Base-by-base conservation (phyloP, 106 monocot species). In the Cymbidium sinense region DNA sequence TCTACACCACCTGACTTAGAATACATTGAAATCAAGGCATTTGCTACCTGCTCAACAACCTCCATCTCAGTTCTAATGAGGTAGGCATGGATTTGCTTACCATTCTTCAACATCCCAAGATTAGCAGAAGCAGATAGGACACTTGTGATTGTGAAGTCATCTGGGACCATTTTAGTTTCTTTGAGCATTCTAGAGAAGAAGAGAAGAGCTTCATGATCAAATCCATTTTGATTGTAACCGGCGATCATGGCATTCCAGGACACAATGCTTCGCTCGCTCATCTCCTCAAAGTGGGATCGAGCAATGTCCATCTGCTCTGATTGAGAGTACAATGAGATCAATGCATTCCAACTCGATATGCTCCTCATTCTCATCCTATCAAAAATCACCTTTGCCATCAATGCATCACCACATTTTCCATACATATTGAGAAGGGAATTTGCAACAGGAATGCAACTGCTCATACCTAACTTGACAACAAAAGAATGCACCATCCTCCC, bases 21-120 rank as follows among this genome's bases (percentile, higher is more conserved):
- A 76, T 98, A 94, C 90, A 90, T 94, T 7, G 94, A 94, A 55
- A 98, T 88, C 76, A 98, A 77, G 76, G 94, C 86, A 94, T 98
- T 98, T 1, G 85, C 85, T 35, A 98, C 82, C 78, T 90, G 84
- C 36, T 87, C 86, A 78, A 36, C 54, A 21, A 73, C 78, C 28
- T 50, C 76, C 47, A 77, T 64, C 76, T 77, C 79, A 19, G 61
- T 87, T 85, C 87, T 90, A 41, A 98, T 23, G 10, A 98, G 85
- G 50, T 70, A 79, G 3, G 84, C 80, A 79, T 98, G 94, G 36
- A 94, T 84, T 78, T 92, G 87, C 75, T 84, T 87, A 12, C 94
- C 98, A 21, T 64, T 34, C 75, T 76, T 85, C 80, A 92, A 52
- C 72, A 84, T 76, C 39, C 77, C 77, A 37, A 88, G 82, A 80